Evolutionary conservation across 1,284 basidiomycete species (phyloP).

Genomic region (Hortiboletus rubellus): DNA sequence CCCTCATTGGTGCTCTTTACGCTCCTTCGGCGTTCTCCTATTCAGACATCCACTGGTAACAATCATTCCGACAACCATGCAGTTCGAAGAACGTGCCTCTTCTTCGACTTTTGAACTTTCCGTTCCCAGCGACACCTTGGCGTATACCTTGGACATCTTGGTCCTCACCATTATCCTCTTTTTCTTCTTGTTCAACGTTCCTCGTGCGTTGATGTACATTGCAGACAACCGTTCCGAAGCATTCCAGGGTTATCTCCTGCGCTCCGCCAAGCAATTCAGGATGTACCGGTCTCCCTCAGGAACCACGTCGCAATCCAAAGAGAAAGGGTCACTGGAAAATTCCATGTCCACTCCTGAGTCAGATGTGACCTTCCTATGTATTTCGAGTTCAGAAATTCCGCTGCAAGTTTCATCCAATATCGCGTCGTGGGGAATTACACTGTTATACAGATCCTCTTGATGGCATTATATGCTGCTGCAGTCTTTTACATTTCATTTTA

Average conservation of each 20-base stretch:
- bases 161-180: slow-evolving; percentile 41
- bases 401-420: slow-evolving; percentile 40
- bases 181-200: slow-evolving; percentile 44
- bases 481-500: no score
- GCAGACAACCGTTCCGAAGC: slow-evolving; percentile 45
- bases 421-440: slow-evolving; percentile 50
- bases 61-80: no score
- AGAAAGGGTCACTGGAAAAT: not conserved
- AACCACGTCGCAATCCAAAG: not conserved
- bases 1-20: not conserved
- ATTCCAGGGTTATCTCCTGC: slow-evolving; percentile 42
- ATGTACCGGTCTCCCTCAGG: not conserved
- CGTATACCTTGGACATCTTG: slow-evolving; percentile 45
- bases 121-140: slow-evolving; percentile 23
- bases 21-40: no score
- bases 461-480: slow-evolving; percentile 48
- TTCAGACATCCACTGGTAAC: no score
- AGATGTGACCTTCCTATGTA: slow-evolving; percentile 46
- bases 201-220: slow-evolving; percentile 49
- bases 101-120: not conserved
- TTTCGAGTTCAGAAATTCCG: slow-evolving; percentile 41
- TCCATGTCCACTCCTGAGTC: slow-evolving; percentile 13
- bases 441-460: slow-evolving; percentile 49
- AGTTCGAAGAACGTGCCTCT: no score
- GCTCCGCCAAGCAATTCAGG: slow-evolving; percentile 8